Percentiles rank a stretch among this genome's conserved stretches.
These are phyloP conservation scores for Globisporangium recalcitrans DNA, from an alignment of 352 stramenopile genomes.

Conservation along the genomic window DNA sequence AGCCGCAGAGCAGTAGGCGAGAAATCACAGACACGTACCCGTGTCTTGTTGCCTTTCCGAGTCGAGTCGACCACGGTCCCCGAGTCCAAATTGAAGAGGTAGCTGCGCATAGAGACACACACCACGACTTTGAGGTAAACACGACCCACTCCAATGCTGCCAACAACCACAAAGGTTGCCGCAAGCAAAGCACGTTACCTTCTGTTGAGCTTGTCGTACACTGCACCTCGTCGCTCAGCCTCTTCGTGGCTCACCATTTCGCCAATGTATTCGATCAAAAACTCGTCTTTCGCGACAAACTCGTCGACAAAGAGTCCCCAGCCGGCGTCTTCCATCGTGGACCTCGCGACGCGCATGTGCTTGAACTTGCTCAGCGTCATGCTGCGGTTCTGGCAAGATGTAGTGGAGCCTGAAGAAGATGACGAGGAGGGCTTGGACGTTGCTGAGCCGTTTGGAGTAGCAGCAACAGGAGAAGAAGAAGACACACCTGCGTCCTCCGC, in stretches of 20 bases:
- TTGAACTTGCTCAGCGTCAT: constrained; percentile 49
- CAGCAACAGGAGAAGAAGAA: background rate
- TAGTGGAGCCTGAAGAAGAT: background rate
- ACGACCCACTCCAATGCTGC: constrained; percentile 6
- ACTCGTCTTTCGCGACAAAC: constrained; percentile 88
- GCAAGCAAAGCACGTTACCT: constrained; percentile 26
- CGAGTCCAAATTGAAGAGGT: constrained; percentile 92
- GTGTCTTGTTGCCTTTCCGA: constrained; percentile 93
- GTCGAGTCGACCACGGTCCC: constrained; percentile 92
- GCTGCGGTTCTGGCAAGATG: constrained; percentile 66
- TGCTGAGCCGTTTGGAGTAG: background rate
- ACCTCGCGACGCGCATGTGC: constrained; percentile 74
- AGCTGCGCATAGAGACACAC: constrained; percentile 36
- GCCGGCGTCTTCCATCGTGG: constrained; percentile 69
- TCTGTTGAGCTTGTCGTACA: constrained; percentile 87
- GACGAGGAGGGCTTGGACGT: background rate
- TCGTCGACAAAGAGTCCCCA: constrained; percentile 92
- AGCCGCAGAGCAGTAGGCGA: background rate
- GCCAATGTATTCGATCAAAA: constrained; percentile 94
- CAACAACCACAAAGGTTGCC: background rate
- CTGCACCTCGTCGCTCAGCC: constrained; percentile 78
- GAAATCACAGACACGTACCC: constrained; percentile 32
- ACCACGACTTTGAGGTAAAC: background rate
- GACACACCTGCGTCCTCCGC: constrained; percentile 5
- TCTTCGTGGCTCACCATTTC: constrained; percentile 91